These are phyloP conservation scores for Venturia asperata DNA, from an alignment of 2,329 filamentous ascomycete genomes.

Conservation along the genomic window DNA sequence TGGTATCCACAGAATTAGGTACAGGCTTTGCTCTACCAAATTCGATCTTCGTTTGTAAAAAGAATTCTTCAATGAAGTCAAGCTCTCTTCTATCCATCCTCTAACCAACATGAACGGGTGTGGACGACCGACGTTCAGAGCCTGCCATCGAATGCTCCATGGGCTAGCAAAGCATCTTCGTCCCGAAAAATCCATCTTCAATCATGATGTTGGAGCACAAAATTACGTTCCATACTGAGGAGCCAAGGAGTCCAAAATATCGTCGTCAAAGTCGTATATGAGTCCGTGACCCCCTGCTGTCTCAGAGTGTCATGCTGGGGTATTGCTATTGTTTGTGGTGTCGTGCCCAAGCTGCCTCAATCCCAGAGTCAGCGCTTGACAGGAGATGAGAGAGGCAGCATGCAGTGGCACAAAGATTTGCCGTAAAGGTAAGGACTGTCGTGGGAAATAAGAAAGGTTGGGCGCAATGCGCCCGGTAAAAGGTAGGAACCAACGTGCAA, in stretches of 20 bases:
- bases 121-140: background rate
- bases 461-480: background rate
- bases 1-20: background rate
- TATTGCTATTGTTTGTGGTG: conserved; percentile 3
- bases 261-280: background rate
- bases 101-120: background rate
- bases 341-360: conserved; percentile 2
- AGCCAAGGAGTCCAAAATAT: background rate
- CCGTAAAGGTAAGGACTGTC: conserved; percentile 9
- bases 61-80: background rate
- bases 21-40: background rate
- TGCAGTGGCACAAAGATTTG: conserved; percentile 3
- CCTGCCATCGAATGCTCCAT: background rate
- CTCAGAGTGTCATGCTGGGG: conserved; percentile 1
- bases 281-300: background rate
- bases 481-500: background rate
- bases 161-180: background rate
- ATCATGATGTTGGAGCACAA: conserved; percentile 5
- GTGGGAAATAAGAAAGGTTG: background rate
- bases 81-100: background rate
- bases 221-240: background rate
- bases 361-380: conserved; percentile 18
- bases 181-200: background rate
- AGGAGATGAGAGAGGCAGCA: conserved; percentile 11
- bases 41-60: background rate